Conservation (phyloP, 257 asterid species). For the Nicotiana knightiana region DNA sequence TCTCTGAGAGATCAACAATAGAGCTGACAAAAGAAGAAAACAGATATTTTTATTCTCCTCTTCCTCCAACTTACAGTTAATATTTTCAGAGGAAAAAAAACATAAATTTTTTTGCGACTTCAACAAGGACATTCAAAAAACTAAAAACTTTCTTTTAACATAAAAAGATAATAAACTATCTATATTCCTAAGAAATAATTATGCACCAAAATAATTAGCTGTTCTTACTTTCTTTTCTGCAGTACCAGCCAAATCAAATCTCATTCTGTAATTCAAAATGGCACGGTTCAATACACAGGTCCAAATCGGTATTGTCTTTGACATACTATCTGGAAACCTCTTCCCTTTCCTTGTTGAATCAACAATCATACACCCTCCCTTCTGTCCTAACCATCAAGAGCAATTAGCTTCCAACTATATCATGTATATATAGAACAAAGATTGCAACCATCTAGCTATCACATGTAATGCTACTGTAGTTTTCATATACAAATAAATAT, state of each 20-base stretch:
- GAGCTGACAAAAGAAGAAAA: neutral
- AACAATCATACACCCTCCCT: slow-evolving; percentile 88
- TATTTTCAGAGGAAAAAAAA: neutral
- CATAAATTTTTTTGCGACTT: neutral
- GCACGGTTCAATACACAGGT: slow-evolving; percentile 89
- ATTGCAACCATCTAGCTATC: neutral
- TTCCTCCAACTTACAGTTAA: neutral
- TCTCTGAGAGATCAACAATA: neutral
- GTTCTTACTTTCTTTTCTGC: slow-evolving; percentile 37
- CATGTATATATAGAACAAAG: neutral
- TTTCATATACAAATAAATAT: neutral
- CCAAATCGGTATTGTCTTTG: slow-evolving; percentile 99
- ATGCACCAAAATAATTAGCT: neutral
- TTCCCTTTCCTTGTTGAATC: slow-evolving; percentile 95
- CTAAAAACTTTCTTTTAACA: neutral
- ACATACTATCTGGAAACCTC: slow-evolving; percentile 96
- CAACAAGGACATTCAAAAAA: neutral
- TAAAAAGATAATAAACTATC: neutral
- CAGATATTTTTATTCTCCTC: neutral
- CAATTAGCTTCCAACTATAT: slow-evolving; percentile 1
- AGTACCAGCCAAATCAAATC: slow-evolving; percentile 3
- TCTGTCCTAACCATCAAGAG: slow-evolving; percentile 67
- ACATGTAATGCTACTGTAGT: neutral
- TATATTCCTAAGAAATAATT: neutral
- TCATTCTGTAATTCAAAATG: slow-evolving; percentile 35